phyloP scores from a whole-genome alignment of 2,329 filamentous ascomycete genomes.

The Camptophora hylomeconis region DNA sequence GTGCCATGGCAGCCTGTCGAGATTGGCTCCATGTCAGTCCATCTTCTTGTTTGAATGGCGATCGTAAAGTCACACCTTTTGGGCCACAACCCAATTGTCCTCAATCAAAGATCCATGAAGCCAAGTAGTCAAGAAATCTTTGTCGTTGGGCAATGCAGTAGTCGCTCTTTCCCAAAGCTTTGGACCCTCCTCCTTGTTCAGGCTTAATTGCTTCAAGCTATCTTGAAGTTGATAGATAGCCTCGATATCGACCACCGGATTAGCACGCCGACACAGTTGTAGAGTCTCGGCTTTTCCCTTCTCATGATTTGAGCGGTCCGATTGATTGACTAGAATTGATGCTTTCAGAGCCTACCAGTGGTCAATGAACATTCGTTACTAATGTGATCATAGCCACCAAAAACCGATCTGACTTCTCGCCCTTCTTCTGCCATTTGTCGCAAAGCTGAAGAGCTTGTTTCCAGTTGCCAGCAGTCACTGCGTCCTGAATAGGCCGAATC shows the following conservation, averaged over 20 bases:
- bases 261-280: slow-evolving; percentile 28
- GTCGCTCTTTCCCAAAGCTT: slow-evolving; percentile 35
- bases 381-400: slow-evolving; percentile 10
- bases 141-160: slow-evolving; percentile 29
- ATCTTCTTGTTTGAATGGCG: slow-evolving; percentile 8
- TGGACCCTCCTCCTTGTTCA: slow-evolving; percentile 23
- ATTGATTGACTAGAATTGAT: slow-evolving; percentile 20
- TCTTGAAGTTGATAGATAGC: slow-evolving; percentile 30
- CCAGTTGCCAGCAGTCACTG: slow-evolving; percentile 33
- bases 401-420: slow-evolving; percentile 27
- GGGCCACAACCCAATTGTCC: slow-evolving; percentile 33
- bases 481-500: slow-evolving; percentile 37
- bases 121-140: slow-evolving; percentile 32
- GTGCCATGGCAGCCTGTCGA: slow-evolving; percentile 34
- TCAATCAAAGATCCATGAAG: slow-evolving; percentile 29
- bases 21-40: slow-evolving; percentile 15
- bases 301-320: slow-evolving; percentile 28
- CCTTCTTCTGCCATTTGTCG: slow-evolving; percentile 43
- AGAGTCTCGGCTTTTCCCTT: slow-evolving; percentile 32
- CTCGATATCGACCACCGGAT: slow-evolving; percentile 31
- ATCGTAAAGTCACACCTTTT: slow-evolving; percentile 27
- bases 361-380: slow-evolving; percentile 1
- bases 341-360: slow-evolving; percentile 15
- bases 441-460: slow-evolving; percentile 37
- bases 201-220: slow-evolving; percentile 25